Percentiles rank a stretch among this genome's conserved stretches.
phyloP scores from a whole-genome alignment of 2,329 filamentous ascomycete species.

The Diaporthe aspalathi region DNA sequence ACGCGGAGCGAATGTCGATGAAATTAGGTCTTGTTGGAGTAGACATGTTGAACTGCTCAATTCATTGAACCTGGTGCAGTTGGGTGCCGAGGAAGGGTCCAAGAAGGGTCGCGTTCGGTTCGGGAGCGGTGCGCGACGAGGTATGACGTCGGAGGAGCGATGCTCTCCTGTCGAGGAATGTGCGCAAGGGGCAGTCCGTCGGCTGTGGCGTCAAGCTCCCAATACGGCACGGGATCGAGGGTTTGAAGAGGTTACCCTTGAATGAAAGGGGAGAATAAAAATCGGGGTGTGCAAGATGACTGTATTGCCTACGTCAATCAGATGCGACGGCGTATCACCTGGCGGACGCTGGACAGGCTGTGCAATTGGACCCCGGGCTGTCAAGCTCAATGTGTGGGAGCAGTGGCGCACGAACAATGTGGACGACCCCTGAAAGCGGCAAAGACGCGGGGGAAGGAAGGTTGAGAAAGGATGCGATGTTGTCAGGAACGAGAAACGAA shows the following conservation, averaged over 20 bases:
- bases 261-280: not conserved
- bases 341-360: conserved; percentile 16
- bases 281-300: conserved; percentile 8
- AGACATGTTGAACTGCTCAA: conserved; percentile 57
- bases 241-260: conserved; percentile 3
- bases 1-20: conserved; percentile 70
- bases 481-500: conserved; percentile 8
- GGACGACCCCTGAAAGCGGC: conserved; percentile 24
- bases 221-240: not conserved
- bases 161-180: conserved; percentile 31
- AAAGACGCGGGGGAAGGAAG: conserved; percentile 7
- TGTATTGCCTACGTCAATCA: conserved; percentile 26
- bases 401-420: conserved; percentile 35
- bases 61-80: conserved; percentile 34
- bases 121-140: conserved; percentile 22
- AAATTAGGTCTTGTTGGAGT: conserved; percentile 62
- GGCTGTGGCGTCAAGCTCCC: conserved; percentile 23
- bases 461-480: conserved; percentile 25
- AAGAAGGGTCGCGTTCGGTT: conserved; percentile 22
- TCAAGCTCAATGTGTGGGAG: conserved; percentile 18
- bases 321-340: conserved; percentile 11
- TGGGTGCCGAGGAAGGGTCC: conserved; percentile 1
- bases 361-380: conserved; percentile 24
- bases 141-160: conserved; percentile 35
- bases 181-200: conserved; percentile 16